These are phyloP conservation scores for Kodamaea restingae DNA, from an alignment of 805 yeast species.

Conservation along the genomic window DNA sequence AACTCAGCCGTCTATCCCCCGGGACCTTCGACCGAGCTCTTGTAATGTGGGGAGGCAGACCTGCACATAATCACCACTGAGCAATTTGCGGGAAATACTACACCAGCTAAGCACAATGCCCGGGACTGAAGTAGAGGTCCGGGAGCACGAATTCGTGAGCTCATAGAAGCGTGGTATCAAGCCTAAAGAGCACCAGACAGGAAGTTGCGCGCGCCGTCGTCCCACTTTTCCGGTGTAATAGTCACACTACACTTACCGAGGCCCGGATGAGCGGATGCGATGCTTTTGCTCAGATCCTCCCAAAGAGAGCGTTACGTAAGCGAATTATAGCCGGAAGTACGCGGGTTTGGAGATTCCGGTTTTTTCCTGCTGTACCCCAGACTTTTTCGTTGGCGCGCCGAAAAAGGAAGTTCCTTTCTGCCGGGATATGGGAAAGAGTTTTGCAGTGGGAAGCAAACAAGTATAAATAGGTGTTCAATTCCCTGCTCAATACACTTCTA, in stretches of 20 bases:
- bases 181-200: too few relatives aligned
- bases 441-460: conserved; percentile 2
- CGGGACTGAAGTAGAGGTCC: too few relatives aligned
- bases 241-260: conserved; percentile 7
- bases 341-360: conserved; percentile 1
- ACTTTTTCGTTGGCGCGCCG: conserved; percentile 1
- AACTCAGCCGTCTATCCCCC: neutral
- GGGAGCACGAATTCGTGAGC: too few relatives aligned
- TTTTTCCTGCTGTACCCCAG: conserved; percentile 5
- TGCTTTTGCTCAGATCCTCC: neutral
- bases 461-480: conserved; percentile 10
- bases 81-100: neutral
- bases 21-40: conserved; percentile 1
- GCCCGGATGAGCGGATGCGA: conserved; percentile 10
- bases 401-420: conserved; percentile 12
- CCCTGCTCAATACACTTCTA: conserved; percentile 5
- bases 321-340: neutral
- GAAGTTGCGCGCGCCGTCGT: too few relatives aligned
- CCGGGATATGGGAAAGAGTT: conserved; percentile 13
- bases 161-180: too few relatives aligned
- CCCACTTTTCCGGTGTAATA: neutral
- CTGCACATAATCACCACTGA: neutral
- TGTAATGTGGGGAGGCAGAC: neutral
- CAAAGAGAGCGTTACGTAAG: neutral
- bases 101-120: neutral